Conservation (phyloP, 352 stramenopile species). For the Globisporangium cederbergense region DNA sequence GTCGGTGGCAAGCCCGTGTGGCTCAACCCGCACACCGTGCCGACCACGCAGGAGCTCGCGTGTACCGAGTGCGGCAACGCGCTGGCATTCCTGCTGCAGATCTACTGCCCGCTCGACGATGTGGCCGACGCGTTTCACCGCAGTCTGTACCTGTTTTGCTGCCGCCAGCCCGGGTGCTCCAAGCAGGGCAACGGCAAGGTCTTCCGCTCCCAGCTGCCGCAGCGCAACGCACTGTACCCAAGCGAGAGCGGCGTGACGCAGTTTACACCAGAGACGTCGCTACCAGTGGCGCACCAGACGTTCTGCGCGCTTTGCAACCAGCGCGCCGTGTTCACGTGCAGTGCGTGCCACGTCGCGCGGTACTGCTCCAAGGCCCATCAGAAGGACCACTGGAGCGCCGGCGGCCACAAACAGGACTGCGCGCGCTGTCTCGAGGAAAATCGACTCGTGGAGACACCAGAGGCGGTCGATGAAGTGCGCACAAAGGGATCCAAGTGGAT, state of each 20-base stretch:
- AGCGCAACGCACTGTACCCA: slow-evolving; percentile 90
- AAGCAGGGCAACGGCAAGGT: slow-evolving; percentile 60
- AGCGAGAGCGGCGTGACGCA: slow-evolving; percentile 34
- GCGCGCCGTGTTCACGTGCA: slow-evolving; percentile 64
- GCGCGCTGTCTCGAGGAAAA: slow-evolving; percentile 25
- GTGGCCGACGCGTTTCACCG: slow-evolving; percentile 89
- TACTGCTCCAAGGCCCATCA: slow-evolving; percentile 80
- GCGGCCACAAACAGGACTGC: slow-evolving; percentile 69
- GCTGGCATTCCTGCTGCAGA: slow-evolving; percentile 85
- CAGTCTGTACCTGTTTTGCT: slow-evolving; percentile 92
- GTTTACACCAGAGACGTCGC: slow-evolving; percentile 17
- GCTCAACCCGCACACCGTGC: slow-evolving; percentile 67
- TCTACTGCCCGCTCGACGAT: slow-evolving; percentile 92
- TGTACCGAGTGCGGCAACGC: slow-evolving; percentile 45
- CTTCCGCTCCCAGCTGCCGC: slow-evolving; percentile 86
- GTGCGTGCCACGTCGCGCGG: slow-evolving; percentile 63
- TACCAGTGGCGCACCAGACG: slow-evolving; percentile 6
- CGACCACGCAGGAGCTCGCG: slow-evolving; percentile 36
- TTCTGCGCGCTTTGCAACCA: slow-evolving; percentile 65
- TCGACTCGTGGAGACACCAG: slow-evolving; percentile 39
- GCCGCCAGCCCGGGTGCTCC: slow-evolving; percentile 59
- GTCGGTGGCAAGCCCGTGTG: slow-evolving; percentile 87
- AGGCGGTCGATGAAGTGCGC: slow-evolving; percentile 27
- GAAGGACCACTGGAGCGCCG: slow-evolving; percentile 71
- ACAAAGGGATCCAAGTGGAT: slow-evolving; percentile 64